These are phyloP conservation scores for Clonostachys sp. DNA, from an alignment of 2,329 filamentous ascomycete species.

Conservation along the genomic window DNA sequence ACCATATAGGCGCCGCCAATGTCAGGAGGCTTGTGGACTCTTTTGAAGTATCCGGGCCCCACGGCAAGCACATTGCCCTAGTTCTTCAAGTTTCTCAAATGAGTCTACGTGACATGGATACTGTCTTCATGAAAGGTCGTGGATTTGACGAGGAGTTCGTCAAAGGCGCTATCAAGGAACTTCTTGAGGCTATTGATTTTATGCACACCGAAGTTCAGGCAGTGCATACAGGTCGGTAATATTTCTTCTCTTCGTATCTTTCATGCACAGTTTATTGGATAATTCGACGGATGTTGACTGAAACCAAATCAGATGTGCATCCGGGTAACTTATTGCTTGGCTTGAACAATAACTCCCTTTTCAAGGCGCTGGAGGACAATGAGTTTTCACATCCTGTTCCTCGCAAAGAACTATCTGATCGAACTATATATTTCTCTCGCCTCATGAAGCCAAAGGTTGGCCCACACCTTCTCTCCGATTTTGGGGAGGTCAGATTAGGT, in stretches of 20 bases:
- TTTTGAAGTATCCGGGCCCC: constrained; percentile 9
- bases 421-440: constrained; percentile 17
- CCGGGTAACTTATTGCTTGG: constrained; percentile 16
- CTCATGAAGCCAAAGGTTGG: constrained; percentile 14
- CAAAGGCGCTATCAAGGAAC: constrained; percentile 17
- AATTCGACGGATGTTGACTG: neutral
- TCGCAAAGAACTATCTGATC: constrained; percentile 8
- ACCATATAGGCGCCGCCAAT: constrained; percentile 7
- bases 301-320: constrained; percentile 12
- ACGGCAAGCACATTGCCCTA: constrained; percentile 11
- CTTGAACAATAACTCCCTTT: constrained; percentile 9
- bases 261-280: too few species aligned
- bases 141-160: constrained; percentile 19
- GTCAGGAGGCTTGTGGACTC: constrained; percentile 10
- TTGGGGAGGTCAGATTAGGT: constrained; percentile 16
- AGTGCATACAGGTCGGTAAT: constrained; percentile 21
- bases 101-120: constrained; percentile 22
- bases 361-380: constrained; percentile 11
- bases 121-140: constrained; percentile 12
- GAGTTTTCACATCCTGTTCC: constrained; percentile 14
- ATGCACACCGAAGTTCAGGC: constrained; percentile 21
- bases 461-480: constrained; percentile 17
- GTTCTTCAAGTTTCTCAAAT: constrained; percentile 18
- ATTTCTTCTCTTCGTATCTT: neutral
- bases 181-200: constrained; percentile 26